Evolutionary conservation across 257 asterid species (phyloP).

Genomic region (Solanum bulbocastanum): DNA sequence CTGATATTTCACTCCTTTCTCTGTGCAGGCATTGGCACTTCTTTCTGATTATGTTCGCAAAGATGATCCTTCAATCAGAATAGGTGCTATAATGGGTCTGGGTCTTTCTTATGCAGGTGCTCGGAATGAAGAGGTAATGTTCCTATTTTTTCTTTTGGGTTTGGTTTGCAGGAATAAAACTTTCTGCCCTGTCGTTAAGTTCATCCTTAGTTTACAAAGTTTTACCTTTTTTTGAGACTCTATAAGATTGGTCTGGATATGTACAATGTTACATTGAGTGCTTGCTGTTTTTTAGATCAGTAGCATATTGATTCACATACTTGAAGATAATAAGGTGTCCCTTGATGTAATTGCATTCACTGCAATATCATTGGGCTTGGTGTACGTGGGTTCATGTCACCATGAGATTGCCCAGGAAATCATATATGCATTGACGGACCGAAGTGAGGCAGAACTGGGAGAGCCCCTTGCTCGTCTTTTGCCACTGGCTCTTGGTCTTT

Average conservation of each 20-base stretch:
- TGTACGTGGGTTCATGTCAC: constrained; percentile 84
- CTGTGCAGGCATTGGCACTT: constrained; percentile 35
- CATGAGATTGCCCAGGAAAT: constrained; percentile 85
- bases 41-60: constrained; percentile 62
- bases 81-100: constrained; percentile 97
- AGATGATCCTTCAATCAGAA: constrained; percentile 66
- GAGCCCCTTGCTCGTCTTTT: constrained; percentile 78
- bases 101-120: constrained; percentile 98
- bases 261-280: background rate
- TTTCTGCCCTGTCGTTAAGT: background rate
- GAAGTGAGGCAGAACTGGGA: constrained; percentile 70
- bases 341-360: constrained; percentile 87
- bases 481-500: constrained; percentile 90
- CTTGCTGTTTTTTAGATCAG: constrained; percentile 42
- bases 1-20: background rate
- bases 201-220: background rate
- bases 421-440: constrained; percentile 71
- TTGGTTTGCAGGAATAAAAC: background rate
- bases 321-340: constrained; percentile 64
- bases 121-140: constrained; percentile 56
- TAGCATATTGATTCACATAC: constrained; percentile 46
- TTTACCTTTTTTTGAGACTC: background rate
- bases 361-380: constrained; percentile 80
- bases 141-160: background rate
- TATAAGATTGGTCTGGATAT: background rate